Evolutionary conservation across 179 eudicot genomes (phyloP).

Genomic region (Gypsophila paniculata): DNA sequence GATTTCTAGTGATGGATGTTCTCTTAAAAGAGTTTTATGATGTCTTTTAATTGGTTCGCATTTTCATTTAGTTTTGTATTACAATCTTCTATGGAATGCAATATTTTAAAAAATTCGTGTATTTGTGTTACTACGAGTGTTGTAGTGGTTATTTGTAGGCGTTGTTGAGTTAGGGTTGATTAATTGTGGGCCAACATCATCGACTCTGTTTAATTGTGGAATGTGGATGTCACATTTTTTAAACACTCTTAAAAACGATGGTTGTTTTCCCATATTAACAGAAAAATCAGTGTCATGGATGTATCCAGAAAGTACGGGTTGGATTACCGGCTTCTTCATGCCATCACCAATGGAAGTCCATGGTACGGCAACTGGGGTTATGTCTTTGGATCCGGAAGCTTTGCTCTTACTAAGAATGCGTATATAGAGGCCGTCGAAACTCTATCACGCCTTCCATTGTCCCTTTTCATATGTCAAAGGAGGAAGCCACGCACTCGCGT

Average conservation of each 20-base stretch:
- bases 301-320: conserved; percentile 87
- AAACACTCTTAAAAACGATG: conserved; percentile 22
- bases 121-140: neutral
- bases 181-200: conserved; percentile 7
- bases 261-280: conserved; percentile 38
- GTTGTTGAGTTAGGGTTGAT: neutral
- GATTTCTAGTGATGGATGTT: neutral
- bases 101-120: neutral
- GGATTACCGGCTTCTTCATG: conserved; percentile 82
- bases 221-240: conserved; percentile 14
- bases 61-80: neutral
- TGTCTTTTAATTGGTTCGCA: too few relatives aligned
- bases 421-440: conserved; percentile 50
- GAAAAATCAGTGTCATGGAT: conserved; percentile 93
- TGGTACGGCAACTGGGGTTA: conserved; percentile 99
- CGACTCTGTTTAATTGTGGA: conserved; percentile 11
- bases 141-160: neutral
- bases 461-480: conserved; percentile 55
- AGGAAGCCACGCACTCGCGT: conserved; percentile 66
- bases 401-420: conserved; percentile 55
- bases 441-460: conserved; percentile 48
- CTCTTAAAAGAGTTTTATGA: too few relatives aligned
- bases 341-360: conserved; percentile 63
- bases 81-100: neutral
- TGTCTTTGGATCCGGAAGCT: conserved; percentile 87